A percentile compares a stretch with the other conserved stretches of the same genome.
phyloP scores from a whole-genome alignment of 2,329 filamentous ascomycete species.

The Paraphaeosphaeria sporulosa region DNA sequence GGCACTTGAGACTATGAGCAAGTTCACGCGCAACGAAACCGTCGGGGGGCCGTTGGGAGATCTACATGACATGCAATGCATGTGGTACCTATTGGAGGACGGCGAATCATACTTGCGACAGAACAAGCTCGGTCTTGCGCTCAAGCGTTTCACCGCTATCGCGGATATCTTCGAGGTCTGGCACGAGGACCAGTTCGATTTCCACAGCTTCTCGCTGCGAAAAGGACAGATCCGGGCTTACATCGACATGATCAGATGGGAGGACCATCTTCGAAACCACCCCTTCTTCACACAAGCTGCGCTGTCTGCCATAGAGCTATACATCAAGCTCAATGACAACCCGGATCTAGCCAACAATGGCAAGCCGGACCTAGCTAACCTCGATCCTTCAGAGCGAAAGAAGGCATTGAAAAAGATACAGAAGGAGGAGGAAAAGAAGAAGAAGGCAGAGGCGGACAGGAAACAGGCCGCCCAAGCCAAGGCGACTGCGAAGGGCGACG shows the following conservation, averaged over 20 bases:
- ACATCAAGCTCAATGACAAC: conserved; percentile 79
- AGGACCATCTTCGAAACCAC: conserved; percentile 88
- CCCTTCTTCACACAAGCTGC: conserved; percentile 91
- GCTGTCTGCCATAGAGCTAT: conserved; percentile 80
- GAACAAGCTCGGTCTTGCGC: conserved; percentile 80
- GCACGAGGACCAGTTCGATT: conserved; percentile 99
- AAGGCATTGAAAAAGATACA: conserved; percentile 91
- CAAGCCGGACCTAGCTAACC: conserved; percentile 60
- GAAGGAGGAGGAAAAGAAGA: conserved; percentile 75
- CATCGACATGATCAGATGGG: conserved; percentile 95
- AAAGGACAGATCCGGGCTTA: conserved; percentile 97
- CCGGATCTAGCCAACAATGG: conserved; percentile 72
- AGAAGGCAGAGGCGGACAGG: conserved; percentile 79
- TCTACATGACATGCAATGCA: conserved; percentile 96
- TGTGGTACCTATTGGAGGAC: conserved; percentile 97
- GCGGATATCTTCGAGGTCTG: conserved; percentile 95
- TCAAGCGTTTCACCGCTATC: conserved; percentile 90
- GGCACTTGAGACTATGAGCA: conserved; percentile 85
- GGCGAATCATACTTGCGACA: conserved; percentile 87
- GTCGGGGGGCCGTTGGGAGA: conserved; percentile 87
- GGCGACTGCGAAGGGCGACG: conserved; percentile 67
- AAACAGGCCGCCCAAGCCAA: conserved; percentile 75
- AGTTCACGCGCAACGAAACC: conserved; percentile 93
- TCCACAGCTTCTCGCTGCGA: conserved; percentile 95
- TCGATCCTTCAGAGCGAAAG: conserved; percentile 73